Conservation (phyloP, 148 eudicot genomes). For the Mesembryanthemum crystallinum region DNA sequence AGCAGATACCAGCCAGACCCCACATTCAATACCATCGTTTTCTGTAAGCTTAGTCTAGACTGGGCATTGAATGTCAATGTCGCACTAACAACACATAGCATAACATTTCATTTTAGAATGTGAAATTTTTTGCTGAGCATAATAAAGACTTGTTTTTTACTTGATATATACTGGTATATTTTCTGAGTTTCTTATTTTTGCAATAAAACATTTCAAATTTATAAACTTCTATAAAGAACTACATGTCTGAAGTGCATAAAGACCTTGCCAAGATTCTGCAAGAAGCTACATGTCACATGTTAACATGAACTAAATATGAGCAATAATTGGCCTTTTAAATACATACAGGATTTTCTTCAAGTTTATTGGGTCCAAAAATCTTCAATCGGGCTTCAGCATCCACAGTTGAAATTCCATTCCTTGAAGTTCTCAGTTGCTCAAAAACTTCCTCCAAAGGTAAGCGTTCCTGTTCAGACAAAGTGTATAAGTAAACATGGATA, state of each 20-base stretch:
- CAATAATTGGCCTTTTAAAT: slow-evolving; percentile 1
- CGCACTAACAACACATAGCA: background rate
- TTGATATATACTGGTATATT: background rate
- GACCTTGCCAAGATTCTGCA: background rate
- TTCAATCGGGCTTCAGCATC: slow-evolving; percentile 57
- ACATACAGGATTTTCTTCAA: slow-evolving; percentile 67
- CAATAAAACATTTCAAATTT: background rate
- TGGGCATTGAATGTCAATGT: slow-evolving; percentile 7
- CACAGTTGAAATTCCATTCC: slow-evolving; percentile 46
- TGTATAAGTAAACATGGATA: background rate
- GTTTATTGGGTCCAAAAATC: slow-evolving; percentile 70
- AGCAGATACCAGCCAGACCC: background rate
- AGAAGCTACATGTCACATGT: background rate
- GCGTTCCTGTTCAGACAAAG: slow-evolving; percentile 44
- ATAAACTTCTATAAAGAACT: background rate
- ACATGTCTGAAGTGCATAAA: background rate
- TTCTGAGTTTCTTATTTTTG: background rate
- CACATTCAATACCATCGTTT: background rate
- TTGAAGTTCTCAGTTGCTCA: slow-evolving; percentile 49
- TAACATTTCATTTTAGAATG: background rate
- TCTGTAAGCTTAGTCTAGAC: too few relatives aligned
- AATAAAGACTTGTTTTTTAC: too few relatives aligned
- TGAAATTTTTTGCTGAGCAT: background rate
- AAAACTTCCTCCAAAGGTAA: slow-evolving; percentile 65
- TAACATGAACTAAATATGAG: background rate